Evolutionary conservation across 768 basidiomycete species (phyloP), one percentile per base, ranked within the genome.

Genomic region (Lentinula detonsa): DNA sequence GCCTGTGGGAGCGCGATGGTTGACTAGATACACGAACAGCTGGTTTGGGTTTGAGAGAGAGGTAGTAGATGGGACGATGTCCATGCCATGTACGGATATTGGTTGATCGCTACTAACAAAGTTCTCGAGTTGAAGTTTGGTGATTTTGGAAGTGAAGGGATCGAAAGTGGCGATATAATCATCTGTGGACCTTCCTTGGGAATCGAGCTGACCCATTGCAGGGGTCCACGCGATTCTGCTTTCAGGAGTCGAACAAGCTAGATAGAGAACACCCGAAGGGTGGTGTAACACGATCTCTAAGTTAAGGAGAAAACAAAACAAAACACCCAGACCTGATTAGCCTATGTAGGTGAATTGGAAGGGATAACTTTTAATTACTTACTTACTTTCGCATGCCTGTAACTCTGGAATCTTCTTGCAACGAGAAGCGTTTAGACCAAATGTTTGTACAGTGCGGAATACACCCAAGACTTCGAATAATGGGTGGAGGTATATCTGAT

Each of bases 11-110:
- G 73, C 74, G 34, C 86, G 83, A 68, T 91, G 88, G 68, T 91
- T 91, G 64, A 91, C 75, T n/a, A 87, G 73, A 66, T 88, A 90
- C 15, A 90, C 74, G 63, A 80, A 88, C 8, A 89, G 76, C 51
- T 78, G 70, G 10, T 75, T 70, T 4, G 81, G 75, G 59, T 85
- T 72, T 2, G 28, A 28, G 28, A 28, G 28, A 28, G 74, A 64
- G 1, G 73, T 65, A 6, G 73, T 65, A 6, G 85, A 85, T 1
- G 79, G 74, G 8, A 87, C 85, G 21, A 88, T 80, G 60, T 89
- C 88, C 81, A 91, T 82, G 15, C 88, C 88, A 60, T 88, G 86
- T 10, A 84, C 66, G 18, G 81, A 81, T 52, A 88, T 72, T 6
- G 81, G 81, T 21, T 78, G 76, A 9, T 68, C 57, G 15, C 72